These are phyloP conservation scores for Adenanthera pavonina DNA, from an alignment of 306 rosid genomes.

Conservation along the genomic window DNA sequence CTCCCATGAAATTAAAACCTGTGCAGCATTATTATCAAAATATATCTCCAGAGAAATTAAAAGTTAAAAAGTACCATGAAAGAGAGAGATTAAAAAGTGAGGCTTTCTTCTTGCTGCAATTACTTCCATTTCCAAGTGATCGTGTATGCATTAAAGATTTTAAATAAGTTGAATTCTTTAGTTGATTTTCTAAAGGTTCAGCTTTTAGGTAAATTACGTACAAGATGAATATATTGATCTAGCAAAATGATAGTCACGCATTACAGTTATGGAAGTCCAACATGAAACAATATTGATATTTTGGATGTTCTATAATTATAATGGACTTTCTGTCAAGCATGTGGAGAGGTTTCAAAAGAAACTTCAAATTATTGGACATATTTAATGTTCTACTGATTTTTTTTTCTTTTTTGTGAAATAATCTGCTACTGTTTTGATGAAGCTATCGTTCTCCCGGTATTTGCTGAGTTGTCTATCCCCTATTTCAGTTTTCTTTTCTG, in stretches of 20 bases:
- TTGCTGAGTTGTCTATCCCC: background rate
- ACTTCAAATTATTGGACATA: background rate
- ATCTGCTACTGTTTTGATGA: background rate
- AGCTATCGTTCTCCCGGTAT: background rate
- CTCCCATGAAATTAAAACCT: background rate
- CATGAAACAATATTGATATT: conserved; percentile 11
- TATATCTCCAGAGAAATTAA: background rate
- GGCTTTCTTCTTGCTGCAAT: background rate
- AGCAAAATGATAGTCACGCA: background rate
- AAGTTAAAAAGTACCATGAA: background rate
- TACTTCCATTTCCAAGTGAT: conserved; percentile 7
- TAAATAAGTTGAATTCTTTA: background rate
- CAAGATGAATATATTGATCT: background rate
- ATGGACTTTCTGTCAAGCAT: background rate
- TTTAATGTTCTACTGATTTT: background rate
- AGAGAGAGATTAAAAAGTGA: background rate
- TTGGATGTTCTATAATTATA: background rate
- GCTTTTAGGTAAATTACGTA: background rate
- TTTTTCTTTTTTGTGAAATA: too few species aligned
- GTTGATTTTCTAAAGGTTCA: background rate
- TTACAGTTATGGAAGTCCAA: background rate
- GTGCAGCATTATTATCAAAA: background rate
- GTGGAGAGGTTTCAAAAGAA: background rate
- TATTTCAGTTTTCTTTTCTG: background rate
- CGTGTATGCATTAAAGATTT: background rate